These are phyloP conservation scores for Zygosaccharomyces pseudobailii DNA, from an alignment of 1,139 yeast species.

Conservation along the genomic window DNA sequence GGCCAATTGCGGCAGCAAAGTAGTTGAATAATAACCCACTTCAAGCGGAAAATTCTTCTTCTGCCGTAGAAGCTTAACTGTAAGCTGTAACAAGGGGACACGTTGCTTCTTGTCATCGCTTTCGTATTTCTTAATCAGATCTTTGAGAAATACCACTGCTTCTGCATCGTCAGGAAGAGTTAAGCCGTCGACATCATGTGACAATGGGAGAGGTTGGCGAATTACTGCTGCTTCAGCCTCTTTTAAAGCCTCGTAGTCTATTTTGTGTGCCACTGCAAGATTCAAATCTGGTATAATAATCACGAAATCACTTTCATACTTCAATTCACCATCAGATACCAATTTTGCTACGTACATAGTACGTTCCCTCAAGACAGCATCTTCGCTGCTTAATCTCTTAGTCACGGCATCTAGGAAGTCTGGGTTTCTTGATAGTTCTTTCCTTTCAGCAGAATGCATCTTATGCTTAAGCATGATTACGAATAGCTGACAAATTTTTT, in stretches of 20 bases:
- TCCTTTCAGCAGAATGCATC: constrained; percentile 11
- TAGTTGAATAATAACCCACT: constrained; percentile 42
- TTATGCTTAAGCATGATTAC: constrained; percentile 21
- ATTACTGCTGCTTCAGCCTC: constrained; percentile 13
- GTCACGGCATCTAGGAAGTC: constrained; percentile 35
- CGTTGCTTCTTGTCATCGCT: constrained; percentile 14
- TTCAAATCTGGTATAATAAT: constrained; percentile 22
- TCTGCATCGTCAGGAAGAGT: constrained; percentile 27
- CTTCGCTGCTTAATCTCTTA: constrained; percentile 30
- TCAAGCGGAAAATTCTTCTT: constrained; percentile 35
- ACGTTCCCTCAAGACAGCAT: constrained; percentile 29
- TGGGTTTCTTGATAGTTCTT: constrained; percentile 23
- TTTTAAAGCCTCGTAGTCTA: constrained; percentile 9
- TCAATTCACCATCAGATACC: constrained; percentile 31
- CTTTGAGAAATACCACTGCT: constrained; percentile 36
- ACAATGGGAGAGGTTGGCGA: constrained; percentile 1
- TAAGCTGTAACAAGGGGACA: constrained; percentile 26
- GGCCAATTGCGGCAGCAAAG: constrained; percentile 42
- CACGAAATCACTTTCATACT: constrained; percentile 31
- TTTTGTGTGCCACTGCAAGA: constrained; percentile 5
- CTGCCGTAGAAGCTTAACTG: constrained; percentile 35
- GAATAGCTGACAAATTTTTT: constrained; percentile 21
- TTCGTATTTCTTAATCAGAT: constrained; percentile 30
- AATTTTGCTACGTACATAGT: constrained; percentile 39
- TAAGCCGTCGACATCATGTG: constrained; percentile 14